Evolutionary conservation across 2,329 filamentous ascomycete genomes (phyloP).

Genomic region (Blumeriella jaapii): DNA sequence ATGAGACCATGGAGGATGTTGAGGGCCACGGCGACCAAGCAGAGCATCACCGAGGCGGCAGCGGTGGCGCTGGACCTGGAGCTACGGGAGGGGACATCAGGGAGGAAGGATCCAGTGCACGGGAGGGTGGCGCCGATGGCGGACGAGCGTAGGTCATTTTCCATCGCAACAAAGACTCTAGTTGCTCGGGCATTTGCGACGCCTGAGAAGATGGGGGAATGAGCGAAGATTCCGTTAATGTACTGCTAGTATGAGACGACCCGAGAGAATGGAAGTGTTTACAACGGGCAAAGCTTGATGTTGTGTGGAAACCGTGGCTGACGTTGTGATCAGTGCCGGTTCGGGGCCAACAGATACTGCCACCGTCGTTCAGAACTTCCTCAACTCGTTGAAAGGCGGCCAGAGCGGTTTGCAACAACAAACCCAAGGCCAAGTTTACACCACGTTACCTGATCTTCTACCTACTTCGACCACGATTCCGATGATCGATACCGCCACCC

Average conservation of each 20-base stretch:
- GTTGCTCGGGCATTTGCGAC: slow-evolving; percentile 22
- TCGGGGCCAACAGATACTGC: slow-evolving; percentile 55
- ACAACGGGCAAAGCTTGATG: slow-evolving; percentile 5
- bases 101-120: slow-evolving; percentile 75
- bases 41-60: slow-evolving; percentile 48
- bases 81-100: slow-evolving; percentile 86
- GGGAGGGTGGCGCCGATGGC: slow-evolving; percentile 91
- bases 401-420: slow-evolving; percentile 29
- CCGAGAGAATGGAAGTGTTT: slow-evolving; percentile 21
- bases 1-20: slow-evolving; percentile 71
- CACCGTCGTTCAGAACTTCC: slow-evolving; percentile 74
- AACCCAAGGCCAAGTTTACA: slow-evolving; percentile 55
- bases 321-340: slow-evolving; percentile 43
- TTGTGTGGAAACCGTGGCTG: slow-evolving; percentile 28
- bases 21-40: slow-evolving; percentile 51
- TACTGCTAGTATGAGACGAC: slow-evolving; percentile 26
- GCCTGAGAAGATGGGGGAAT: slow-evolving; percentile 22
- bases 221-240: slow-evolving; percentile 19
- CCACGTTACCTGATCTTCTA: slow-evolving; percentile 77
- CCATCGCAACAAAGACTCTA: slow-evolving; percentile 19
- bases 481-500: slow-evolving; percentile 46
- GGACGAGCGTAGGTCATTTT: slow-evolving; percentile 91
- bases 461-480: slow-evolving; percentile 67
- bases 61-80: slow-evolving; percentile 72
- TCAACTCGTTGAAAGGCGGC: slow-evolving; percentile 61